Percentiles rank a stretch among this genome's conserved stretches.
phyloP scores from a whole-genome alignment of 208 protist genomes.

The Giardia duodenalis region DNA sequence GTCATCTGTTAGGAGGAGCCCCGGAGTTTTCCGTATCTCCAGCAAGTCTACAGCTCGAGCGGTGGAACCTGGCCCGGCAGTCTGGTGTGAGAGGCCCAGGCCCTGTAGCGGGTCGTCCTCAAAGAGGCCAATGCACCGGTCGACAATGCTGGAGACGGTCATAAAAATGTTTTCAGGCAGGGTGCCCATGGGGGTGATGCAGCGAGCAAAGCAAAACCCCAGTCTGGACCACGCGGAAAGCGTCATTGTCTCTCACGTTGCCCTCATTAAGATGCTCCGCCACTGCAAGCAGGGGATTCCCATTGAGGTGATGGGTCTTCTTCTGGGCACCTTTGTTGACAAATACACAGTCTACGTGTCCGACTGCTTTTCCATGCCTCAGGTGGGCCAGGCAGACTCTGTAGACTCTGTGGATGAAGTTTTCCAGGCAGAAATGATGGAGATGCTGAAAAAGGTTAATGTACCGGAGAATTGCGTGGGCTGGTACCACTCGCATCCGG shows the following conservation, averaged over 20 bases:
- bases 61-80: too few species aligned
- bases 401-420: constrained; percentile 97
- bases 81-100: too few species aligned
- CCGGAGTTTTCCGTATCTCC: too few species aligned
- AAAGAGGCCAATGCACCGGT: too few species aligned
- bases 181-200: too few species aligned
- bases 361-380: constrained; percentile 54
- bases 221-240: constrained; percentile 86
- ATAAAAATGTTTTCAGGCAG: too few species aligned
- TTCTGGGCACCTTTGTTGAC: constrained; percentile 98
- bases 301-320: constrained; percentile 99
- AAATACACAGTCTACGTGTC: constrained; percentile 88
- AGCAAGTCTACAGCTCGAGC: too few species aligned
- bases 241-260: constrained; percentile 93
- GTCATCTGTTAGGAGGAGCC: too few species aligned
- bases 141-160: too few species aligned
- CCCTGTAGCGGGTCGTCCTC: too few species aligned
- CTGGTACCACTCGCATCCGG: constrained; percentile 99
- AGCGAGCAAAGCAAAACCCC: background rate
- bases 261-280: constrained; percentile 98
- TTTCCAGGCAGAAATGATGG: constrained; percentile 98
- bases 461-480: constrained; percentile 93
- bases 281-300: constrained; percentile 95
- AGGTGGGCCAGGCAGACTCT: constrained; percentile 76
- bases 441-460: constrained; percentile 92